These are phyloP conservation scores for Capronia americana DNA, from an alignment of 2,329 filamentous ascomycete species.

Conservation along the genomic window DNA sequence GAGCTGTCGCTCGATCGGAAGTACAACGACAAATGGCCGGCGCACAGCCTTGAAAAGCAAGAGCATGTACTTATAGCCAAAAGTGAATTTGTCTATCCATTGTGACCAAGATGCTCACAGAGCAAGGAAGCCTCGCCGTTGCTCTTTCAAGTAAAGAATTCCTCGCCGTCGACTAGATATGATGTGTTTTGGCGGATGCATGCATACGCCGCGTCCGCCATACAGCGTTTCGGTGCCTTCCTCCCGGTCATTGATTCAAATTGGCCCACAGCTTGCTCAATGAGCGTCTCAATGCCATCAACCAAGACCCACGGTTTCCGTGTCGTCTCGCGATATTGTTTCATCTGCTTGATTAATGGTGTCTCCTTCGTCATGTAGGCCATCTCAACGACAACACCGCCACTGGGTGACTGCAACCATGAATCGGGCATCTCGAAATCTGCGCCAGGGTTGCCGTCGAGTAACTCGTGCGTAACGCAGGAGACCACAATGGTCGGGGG, in stretches of 20 bases:
- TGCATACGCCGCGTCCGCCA: conserved; percentile 67
- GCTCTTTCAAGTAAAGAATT: conserved; percentile 22
- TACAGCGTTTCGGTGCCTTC: conserved; percentile 71
- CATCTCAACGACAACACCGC: conserved; percentile 76
- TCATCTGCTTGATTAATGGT: conserved; percentile 72
- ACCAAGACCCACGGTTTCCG: conserved; percentile 69
- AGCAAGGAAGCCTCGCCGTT: not conserved
- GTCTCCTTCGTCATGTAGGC: conserved; percentile 77
- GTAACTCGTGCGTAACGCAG: conserved; percentile 73
- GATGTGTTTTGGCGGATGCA: conserved; percentile 29
- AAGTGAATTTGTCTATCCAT: not conserved
- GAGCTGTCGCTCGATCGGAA: conserved; percentile 23
- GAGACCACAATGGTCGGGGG: conserved; percentile 77
- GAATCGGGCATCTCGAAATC: conserved; percentile 71
- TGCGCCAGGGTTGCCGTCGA: conserved; percentile 65
- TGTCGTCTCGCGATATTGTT: conserved; percentile 63
- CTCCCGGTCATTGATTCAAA: conserved; percentile 81
- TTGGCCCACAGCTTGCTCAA: conserved; percentile 80
- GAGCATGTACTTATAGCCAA: conserved; percentile 8
- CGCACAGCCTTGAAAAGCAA: not conserved
- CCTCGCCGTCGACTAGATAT: conserved; percentile 28
- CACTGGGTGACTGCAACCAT: conserved; percentile 75
- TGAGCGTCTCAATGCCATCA: conserved; percentile 76
- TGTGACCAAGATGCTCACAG: not conserved
- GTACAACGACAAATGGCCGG: conserved; percentile 18